Conservation (phyloP, 179 eudicot species). For the Camellia oleifera region DNA sequence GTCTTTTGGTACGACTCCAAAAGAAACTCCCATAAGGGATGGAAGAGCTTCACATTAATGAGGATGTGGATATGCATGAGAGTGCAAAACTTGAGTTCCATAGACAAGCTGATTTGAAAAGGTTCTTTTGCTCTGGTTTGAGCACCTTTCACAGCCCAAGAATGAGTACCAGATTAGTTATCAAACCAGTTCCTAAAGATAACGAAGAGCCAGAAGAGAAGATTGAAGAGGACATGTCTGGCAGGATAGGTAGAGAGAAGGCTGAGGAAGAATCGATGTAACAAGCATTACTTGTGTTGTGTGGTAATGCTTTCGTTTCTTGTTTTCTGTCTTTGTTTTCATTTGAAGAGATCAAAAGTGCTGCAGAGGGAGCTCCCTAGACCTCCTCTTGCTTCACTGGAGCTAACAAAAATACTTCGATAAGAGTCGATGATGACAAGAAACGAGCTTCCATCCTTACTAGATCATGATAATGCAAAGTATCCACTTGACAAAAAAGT, state of each 20-base stretch:
- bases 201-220: conserved; percentile 77
- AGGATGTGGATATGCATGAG: conserved; percentile 76
- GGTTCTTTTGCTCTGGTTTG: conserved; percentile 70
- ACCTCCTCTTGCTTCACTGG: conserved; percentile 83
- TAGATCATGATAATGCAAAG: conserved; percentile 95
- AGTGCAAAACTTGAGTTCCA: conserved; percentile 64
- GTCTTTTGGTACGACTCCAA: conserved; percentile 79
- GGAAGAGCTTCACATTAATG: conserved; percentile 76
- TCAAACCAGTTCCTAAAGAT: conserved; percentile 71
- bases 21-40: conserved; percentile 89
- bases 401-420: conserved; percentile 63
- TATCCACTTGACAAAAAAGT: too few species aligned
- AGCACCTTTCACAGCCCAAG: conserved; percentile 81
- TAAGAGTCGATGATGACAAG: conserved; percentile 87
- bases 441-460: conserved; percentile 72
- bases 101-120: conserved; percentile 70
- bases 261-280: conserved; percentile 91
- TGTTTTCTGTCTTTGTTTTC: too few species aligned
- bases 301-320: too few species aligned
- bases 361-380: conserved; percentile 98
- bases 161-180: conserved; percentile 87
- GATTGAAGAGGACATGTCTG: conserved; percentile 98
- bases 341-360: conserved; percentile 80
- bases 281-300: conserved; percentile 59
- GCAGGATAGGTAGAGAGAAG: conserved; percentile 78